Percentiles rank a stretch among this genome's conserved stretches.
phyloP scores from a whole-genome alignment of 805 yeast genomes.

The Kazachstania psychrophila region DNA sequence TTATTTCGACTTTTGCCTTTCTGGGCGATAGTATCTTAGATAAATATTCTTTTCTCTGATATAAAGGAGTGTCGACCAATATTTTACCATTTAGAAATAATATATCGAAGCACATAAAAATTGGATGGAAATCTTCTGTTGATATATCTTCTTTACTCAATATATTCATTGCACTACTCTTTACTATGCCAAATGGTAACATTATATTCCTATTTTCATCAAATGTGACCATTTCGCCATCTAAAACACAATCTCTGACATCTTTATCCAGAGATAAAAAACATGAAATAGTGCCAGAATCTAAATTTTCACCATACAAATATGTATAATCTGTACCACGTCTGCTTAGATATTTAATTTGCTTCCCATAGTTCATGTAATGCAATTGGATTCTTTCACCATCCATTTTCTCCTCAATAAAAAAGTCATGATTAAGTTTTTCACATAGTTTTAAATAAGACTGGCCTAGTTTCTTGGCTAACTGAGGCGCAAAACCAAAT shows the following conservation, averaged over 20 bases:
- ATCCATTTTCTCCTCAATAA: conserved; percentile 84
- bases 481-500: conserved; percentile 61
- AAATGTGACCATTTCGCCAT: conserved; percentile 92
- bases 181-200: conserved; percentile 74
- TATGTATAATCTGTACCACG: conserved; percentile 64
- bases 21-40: conserved; percentile 35
- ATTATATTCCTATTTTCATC: conserved; percentile 49
- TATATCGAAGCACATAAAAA: conserved; percentile 63
- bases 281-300: conserved; percentile 47
- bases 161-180: conserved; percentile 55
- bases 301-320: conserved; percentile 49
- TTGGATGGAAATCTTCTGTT: conserved; percentile 39
- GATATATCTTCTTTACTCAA: conserved; percentile 34
- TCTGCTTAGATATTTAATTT: conserved; percentile 40
- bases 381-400: conserved; percentile 87
- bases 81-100: conserved; percentile 59
- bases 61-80: conserved; percentile 45
- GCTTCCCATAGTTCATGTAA: conserved; percentile 38
- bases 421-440: conserved; percentile 41
- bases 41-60: conserved; percentile 47
- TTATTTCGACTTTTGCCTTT: conserved; percentile 40
- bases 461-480: conserved; percentile 47
- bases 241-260: conserved; percentile 41
- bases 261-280: conserved; percentile 34
- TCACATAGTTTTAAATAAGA: conserved; percentile 44